These are phyloP conservation scores for Dactylellina parvicollis DNA, from an alignment of 2,329 filamentous ascomycete species.

Conservation along the genomic window DNA sequence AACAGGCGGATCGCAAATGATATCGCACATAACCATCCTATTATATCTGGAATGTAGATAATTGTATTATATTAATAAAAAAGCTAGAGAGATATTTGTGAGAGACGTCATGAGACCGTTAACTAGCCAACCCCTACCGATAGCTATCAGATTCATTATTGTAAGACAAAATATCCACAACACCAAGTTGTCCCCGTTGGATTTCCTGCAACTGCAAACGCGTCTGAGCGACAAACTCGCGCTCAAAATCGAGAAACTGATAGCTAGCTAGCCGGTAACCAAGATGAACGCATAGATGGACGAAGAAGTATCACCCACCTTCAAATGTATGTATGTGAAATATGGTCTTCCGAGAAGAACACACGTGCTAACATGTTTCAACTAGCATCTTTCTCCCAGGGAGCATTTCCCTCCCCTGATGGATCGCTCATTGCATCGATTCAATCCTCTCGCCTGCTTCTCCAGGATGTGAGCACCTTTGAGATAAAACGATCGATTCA, in stretches of 20 bases:
- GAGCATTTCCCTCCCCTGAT: conserved; percentile 57
- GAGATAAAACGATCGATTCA: conserved; percentile 56
- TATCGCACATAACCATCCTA: neutral
- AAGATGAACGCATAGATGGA: conserved; percentile 29
- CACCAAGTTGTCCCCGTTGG: conserved; percentile 1
- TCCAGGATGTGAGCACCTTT: conserved; percentile 56
- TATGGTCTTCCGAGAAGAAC: neutral
- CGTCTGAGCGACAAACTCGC: neutral
- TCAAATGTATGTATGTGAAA: conserved; percentile 48
- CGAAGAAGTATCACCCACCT: conserved; percentile 30
- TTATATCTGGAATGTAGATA: neutral
- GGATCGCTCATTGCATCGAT: conserved; percentile 57
- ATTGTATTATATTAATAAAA: conserved; percentile 53
- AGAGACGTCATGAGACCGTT: too few relatives aligned
- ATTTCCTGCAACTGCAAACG: neutral
- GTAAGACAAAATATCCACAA: too few relatives aligned
- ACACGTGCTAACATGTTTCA: neutral
- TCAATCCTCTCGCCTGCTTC: conserved; percentile 55
- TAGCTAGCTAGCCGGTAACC: neutral
- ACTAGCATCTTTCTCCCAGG: conserved; percentile 54
- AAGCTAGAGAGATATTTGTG: conserved; percentile 7
- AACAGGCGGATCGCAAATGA: neutral
- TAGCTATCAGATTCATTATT: too few relatives aligned
- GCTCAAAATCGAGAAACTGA: neutral
- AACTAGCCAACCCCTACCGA: too few relatives aligned